A percentile compares a stretch with the other conserved stretches of the same genome.
Conservation (phyloP, 2,329 filamentous ascomycete genomes). For the Botrytis squamosa region DNA sequence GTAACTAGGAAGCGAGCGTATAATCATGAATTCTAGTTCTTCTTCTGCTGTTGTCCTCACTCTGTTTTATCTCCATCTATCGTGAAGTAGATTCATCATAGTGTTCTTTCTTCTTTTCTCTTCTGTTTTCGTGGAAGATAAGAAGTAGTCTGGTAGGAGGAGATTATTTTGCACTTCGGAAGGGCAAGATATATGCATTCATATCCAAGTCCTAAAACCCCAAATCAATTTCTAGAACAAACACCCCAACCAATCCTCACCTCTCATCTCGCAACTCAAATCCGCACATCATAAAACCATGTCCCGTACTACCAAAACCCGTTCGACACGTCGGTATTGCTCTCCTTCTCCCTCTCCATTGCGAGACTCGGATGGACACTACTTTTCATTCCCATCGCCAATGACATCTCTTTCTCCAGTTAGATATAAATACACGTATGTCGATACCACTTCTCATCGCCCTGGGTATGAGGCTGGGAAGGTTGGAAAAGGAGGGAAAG, state of each 20-base stretch:
- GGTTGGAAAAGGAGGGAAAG: not conserved
- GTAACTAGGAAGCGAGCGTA: too few species aligned
- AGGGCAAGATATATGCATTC: not conserved
- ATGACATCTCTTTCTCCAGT: not conserved
- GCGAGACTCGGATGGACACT: not conserved
- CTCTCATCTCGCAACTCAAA: not conserved
- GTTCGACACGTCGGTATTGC: not conserved
- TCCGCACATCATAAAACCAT: not conserved
- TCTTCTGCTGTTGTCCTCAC: not conserved
- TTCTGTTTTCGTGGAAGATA: not conserved
- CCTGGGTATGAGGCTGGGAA: fast-evolving
- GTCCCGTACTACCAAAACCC: not conserved
- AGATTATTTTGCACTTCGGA: not conserved
- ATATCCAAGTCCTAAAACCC: not conserved
- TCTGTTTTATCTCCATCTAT: not conserved
- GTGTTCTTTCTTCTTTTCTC: not conserved
- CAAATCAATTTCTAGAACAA: not conserved
- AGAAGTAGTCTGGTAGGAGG: fast-evolving
- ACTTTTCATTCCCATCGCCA: not conserved
- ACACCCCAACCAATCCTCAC: not conserved
- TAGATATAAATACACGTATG: not conserved
- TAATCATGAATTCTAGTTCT: not conserved
- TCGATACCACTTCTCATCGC: not conserved
- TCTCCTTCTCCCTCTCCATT: not conserved
- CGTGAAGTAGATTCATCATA: fast-evolving